These are phyloP conservation scores for Sphagnurus paluster DNA, from an alignment of 1,284 basidiomycete species.

Conservation along the genomic window DNA sequence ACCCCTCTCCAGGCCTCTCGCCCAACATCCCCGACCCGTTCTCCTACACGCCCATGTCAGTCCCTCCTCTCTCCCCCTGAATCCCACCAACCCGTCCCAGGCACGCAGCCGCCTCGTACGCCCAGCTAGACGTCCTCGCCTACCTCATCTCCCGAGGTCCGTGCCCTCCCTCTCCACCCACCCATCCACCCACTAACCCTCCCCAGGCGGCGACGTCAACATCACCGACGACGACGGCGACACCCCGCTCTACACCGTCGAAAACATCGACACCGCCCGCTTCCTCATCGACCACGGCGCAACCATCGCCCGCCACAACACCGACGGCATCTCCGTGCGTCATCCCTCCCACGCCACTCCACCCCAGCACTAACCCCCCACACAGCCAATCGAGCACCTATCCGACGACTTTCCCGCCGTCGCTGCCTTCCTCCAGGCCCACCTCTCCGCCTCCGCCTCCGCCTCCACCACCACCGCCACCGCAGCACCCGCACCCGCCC, in stretches of 20 bases:
- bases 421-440: slow-evolving; percentile 63
- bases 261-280: slow-evolving; percentile 75
- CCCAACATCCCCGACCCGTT: slow-evolving; percentile 77
- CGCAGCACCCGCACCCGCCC: slow-evolving; percentile 14
- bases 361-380: slow-evolving; percentile 5
- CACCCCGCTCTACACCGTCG: slow-evolving; percentile 90
- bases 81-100: slow-evolving; percentile 34
- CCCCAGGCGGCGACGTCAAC: slow-evolving; percentile 82
- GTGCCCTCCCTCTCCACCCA: slow-evolving; percentile 12
- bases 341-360: neutral
- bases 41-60: slow-evolving; percentile 87
- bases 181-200: slow-evolving; percentile 10
- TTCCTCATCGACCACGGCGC: slow-evolving; percentile 86
- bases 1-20: slow-evolving; percentile 54
- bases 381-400: slow-evolving; percentile 73
- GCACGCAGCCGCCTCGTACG: slow-evolving; percentile 96
- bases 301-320: slow-evolving; percentile 58
- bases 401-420: slow-evolving; percentile 82
- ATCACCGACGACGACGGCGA: slow-evolving; percentile 85
- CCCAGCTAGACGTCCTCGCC: slow-evolving; percentile 71
- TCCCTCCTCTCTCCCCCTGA: slow-evolving; percentile 15
- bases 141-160: slow-evolving; percentile 77
- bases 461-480: slow-evolving; percentile 16
- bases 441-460: slow-evolving; percentile 33
- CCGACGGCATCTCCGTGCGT: slow-evolving; percentile 76